A percentile compares a stretch with the other conserved stretches of the same genome.
Evolutionary conservation across 352 stramenopile species (phyloP).

Genomic region (Blastocystis sp.): DNA sequence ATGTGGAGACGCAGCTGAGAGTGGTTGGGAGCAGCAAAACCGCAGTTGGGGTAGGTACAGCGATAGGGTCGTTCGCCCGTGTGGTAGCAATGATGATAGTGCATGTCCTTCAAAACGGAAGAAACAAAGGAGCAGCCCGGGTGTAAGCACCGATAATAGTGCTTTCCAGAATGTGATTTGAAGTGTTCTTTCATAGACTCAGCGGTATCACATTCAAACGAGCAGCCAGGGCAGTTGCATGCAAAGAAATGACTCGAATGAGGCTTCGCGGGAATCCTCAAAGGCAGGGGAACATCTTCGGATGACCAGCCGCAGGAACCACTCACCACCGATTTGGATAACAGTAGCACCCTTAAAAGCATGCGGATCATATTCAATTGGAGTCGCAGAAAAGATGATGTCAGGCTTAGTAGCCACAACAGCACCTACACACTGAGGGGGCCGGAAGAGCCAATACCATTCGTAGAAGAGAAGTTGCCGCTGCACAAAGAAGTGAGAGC

Average conservation of each 20-base stretch:
- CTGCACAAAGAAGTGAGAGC: not conserved
- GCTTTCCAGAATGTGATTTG: not conserved
- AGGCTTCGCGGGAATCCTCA: not conserved
- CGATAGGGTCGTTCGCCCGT: constrained; percentile 35
- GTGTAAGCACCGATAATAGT: constrained; percentile 26
- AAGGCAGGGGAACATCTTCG: not conserved
- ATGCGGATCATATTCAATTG: constrained; percentile 17
- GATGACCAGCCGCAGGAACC: not conserved
- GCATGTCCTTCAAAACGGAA: constrained; percentile 9
- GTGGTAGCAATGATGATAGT: constrained; percentile 24
- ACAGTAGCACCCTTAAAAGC: constrained; percentile 49
- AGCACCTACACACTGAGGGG: not conserved
- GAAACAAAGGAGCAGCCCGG: constrained; percentile 46
- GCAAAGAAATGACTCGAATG: not conserved
- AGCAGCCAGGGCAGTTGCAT: not conserved
- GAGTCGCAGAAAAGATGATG: constrained; percentile 14
- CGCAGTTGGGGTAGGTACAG: constrained; percentile 24
- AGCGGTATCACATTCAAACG: constrained; percentile 1
- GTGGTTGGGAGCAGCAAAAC: constrained; percentile 49
- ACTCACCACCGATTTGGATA: not conserved
- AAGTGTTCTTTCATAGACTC: constrained; percentile 29
- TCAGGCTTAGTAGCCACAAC: not conserved
- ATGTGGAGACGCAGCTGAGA: constrained; percentile 41
- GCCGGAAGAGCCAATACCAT: not conserved
- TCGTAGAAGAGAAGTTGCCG: not conserved